Evolutionary conservation across 495 filamentous ascomycete species (phyloP).

Genomic region (Bacidia gigantensis): DNA sequence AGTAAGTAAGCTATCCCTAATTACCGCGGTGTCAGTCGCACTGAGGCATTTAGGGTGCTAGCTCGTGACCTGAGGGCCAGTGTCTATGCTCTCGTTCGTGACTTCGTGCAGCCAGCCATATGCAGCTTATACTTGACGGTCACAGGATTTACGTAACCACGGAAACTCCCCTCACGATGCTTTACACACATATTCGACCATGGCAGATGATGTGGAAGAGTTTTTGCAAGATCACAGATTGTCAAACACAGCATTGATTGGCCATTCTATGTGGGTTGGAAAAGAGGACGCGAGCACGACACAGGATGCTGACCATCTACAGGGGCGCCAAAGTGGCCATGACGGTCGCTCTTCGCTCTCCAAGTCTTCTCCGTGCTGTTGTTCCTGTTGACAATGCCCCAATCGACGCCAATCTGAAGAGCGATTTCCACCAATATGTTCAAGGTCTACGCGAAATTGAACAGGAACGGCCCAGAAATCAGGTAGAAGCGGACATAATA

Average conservation of each 20-base stretch:
- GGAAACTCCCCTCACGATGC: constrained; percentile 71
- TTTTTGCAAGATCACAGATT: constrained; percentile 69
- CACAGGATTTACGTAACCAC: constrained; percentile 89
- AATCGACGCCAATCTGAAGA: constrained; percentile 56
- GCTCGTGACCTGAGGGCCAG: constrained; percentile 68
- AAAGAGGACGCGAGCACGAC: background rate
- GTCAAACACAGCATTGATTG: constrained; percentile 60
- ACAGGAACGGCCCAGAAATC: constrained; percentile 44
- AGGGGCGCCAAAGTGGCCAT: constrained; percentile 95
- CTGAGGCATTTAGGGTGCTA: constrained; percentile 45
- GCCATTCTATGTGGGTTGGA: constrained; percentile 74
- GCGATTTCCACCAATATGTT: constrained; percentile 69
- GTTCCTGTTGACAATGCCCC: constrained; percentile 91
- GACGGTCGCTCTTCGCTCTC: constrained; percentile 62
- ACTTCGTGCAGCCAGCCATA: background rate
- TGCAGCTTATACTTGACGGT: background rate
- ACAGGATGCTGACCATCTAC: constrained; percentile 1
- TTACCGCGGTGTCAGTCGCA: background rate
- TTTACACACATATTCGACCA: constrained; percentile 67
- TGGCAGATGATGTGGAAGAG: constrained; percentile 73
- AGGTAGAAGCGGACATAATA: constrained; percentile 69
- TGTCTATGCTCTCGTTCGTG: constrained; percentile 68
- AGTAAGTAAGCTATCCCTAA: constrained; percentile 60
- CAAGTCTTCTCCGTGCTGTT: constrained; percentile 49
- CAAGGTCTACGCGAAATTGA: constrained; percentile 78